Conservation (phyloP, 306 rosid species). For the Calophaca sinica region DNA sequence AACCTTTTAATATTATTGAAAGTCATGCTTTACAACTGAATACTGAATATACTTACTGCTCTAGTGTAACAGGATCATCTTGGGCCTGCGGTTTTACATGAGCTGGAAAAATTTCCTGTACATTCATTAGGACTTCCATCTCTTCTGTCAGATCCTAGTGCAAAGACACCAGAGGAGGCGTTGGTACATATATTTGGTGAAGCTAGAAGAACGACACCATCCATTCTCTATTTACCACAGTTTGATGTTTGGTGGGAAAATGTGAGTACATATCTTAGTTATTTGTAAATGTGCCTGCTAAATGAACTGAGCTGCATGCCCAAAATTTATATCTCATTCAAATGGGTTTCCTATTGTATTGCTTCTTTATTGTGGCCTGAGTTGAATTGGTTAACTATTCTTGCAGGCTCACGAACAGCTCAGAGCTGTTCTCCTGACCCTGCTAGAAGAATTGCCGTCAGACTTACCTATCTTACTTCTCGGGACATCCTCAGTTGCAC, state of each 20-base stretch:
- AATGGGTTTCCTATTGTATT: constrained; percentile 30
- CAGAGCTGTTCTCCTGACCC: constrained; percentile 87
- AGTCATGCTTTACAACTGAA: constrained; percentile 45
- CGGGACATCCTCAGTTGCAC: constrained; percentile 72
- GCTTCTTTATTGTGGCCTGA: constrained; percentile 39
- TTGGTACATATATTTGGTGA: constrained; percentile 97
- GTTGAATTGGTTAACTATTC: constrained; percentile 45
- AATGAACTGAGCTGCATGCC: constrained; percentile 37
- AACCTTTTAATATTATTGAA: constrained; percentile 49
- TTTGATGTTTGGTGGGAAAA: constrained; percentile 98
- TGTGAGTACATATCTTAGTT: constrained; percentile 63
- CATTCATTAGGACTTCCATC: constrained; percentile 96
- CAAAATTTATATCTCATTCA: constrained; percentile 26
- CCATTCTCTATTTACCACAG: constrained; percentile 91
- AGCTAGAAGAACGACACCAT: constrained; percentile 95
- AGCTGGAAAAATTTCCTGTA: constrained; percentile 95
- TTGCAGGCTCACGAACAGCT: constrained; percentile 95
- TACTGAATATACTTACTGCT: constrained; percentile 91
- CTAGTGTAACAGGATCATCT: constrained; percentile 99
- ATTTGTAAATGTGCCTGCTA: constrained; percentile 35
- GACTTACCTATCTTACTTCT: constrained; percentile 85
- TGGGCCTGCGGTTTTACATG: constrained; percentile 98
- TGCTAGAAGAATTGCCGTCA: constrained; percentile 90
- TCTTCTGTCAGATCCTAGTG: constrained; percentile 97
- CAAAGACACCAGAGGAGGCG: constrained; percentile 98